Percentiles rank a stretch among this genome's conserved stretches.
phyloP scores from a whole-genome alignment of 1,284 basidiomycete genomes.

The Apiotrichum domesticum region DNA sequence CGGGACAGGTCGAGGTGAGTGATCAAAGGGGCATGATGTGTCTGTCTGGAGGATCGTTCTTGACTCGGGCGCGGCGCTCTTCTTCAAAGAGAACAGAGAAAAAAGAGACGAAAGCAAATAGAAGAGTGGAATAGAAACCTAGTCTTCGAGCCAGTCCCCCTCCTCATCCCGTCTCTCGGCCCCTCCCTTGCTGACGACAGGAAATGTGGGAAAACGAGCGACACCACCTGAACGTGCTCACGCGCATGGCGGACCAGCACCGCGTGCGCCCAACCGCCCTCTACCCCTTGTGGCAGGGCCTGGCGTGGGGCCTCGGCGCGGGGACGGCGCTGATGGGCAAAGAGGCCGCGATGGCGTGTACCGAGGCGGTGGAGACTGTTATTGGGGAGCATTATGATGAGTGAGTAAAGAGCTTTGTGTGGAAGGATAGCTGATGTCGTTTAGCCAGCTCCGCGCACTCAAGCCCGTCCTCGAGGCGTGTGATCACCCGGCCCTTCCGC shows the following conservation, averaged over 20 bases:
- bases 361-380: slow-evolving; percentile 93
- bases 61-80: no score
- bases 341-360: slow-evolving; percentile 96
- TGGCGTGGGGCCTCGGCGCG: slow-evolving; percentile 78
- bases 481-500: slow-evolving; percentile 65
- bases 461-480: slow-evolving; percentile 24
- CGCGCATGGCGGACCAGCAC: slow-evolving; percentile 76
- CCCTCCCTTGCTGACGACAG: slow-evolving; percentile 45
- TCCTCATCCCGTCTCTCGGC: no score
- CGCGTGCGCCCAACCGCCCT: slow-evolving; percentile 75
- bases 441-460: slow-evolving; percentile 34
- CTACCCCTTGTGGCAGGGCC: slow-evolving; percentile 73
- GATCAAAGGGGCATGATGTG: background rate
- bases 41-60: no score
- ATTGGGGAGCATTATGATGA: slow-evolving; percentile 98
- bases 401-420: slow-evolving; percentile 63
- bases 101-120: no score
- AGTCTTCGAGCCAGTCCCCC: no score
- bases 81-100: no score
- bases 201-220: slow-evolving; percentile 97
- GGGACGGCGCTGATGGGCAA: slow-evolving; percentile 81
- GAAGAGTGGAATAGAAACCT: no score
- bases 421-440: slow-evolving; percentile 37
- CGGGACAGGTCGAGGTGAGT: slow-evolving; percentile 67
- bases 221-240: slow-evolving; percentile 81